phyloP scores from a whole-genome alignment of 352 stramenopile genomes.

The Phytophthora pinifolia region DNA sequence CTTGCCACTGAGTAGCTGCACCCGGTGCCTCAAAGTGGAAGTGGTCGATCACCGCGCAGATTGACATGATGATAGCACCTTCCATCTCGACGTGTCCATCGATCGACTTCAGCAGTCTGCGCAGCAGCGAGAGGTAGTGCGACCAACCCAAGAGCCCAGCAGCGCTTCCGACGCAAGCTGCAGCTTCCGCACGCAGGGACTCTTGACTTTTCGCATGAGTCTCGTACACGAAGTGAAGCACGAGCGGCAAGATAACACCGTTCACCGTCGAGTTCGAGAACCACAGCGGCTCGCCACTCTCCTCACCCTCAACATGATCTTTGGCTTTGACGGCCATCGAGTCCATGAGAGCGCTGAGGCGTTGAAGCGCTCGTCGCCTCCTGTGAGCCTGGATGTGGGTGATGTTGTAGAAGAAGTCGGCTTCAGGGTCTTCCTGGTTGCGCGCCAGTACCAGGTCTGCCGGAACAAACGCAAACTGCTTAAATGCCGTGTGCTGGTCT shows the following conservation, averaged over 20 bases:
- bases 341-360: conserved; percentile 88
- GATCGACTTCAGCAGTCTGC: conserved; percentile 92
- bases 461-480: conserved; percentile 59
- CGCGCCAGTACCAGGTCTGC: conserved; percentile 67
- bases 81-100: conserved; percentile 93
- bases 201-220: conserved; percentile 93
- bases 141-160: conserved; percentile 94
- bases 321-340: conserved; percentile 54
- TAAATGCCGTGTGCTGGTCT: conserved; percentile 41
- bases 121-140: conserved; percentile 94
- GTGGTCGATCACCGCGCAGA: conserved; percentile 95
- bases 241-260: conserved; percentile 94
- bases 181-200: conserved; percentile 92
- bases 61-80: conserved; percentile 81
- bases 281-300: conserved; percentile 29
- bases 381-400: conserved; percentile 98
- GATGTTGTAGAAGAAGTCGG: conserved; percentile 99
- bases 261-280: conserved; percentile 91
- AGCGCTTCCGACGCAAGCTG: conserved; percentile 90
- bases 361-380: conserved; percentile 90
- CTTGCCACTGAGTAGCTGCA: conserved; percentile 40
- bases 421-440: conserved; percentile 88
- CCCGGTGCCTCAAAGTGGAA: conserved; percentile 93
- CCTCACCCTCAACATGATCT: conserved; percentile 17
- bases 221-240: conserved; percentile 97